Conservation (phyloP, 257 asterid genomes). For the Solanum virginianum region DNA sequence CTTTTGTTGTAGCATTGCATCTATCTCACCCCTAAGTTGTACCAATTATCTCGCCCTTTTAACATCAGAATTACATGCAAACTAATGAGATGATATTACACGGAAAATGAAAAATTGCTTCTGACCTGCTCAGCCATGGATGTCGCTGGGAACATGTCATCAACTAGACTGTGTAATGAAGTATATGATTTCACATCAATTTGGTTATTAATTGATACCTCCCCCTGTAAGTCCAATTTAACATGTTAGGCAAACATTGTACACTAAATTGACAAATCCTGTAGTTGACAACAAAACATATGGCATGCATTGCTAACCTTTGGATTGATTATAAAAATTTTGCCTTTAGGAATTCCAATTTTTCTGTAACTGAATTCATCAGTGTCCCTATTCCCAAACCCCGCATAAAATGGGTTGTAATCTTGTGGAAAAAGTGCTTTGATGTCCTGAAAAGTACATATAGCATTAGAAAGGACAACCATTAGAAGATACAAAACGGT, state of each 20-base stretch:
- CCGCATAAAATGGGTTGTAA: constrained; percentile 94
- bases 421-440: constrained; percentile 92
- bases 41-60: not conserved
- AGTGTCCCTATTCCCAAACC: constrained; percentile 95
- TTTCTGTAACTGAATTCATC: constrained; percentile 97
- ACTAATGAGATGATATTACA: not conserved
- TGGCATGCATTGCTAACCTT: constrained; percentile 34
- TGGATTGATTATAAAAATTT: constrained; percentile 91
- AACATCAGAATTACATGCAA: not conserved
- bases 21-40: not conserved
- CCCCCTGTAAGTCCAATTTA: constrained; percentile 45
- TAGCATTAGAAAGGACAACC: not conserved
- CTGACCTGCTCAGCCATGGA: constrained; percentile 88
- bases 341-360: constrained; percentile 98
- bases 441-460: constrained; percentile 53
- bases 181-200: constrained; percentile 89
- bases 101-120: not conserved
- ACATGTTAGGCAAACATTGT: not conserved
- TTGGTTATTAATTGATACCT: constrained; percentile 85
- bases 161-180: constrained; percentile 77
- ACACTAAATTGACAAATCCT: not conserved
- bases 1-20: not conserved
- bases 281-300: not conserved
- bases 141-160: constrained; percentile 97
- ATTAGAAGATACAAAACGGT: not conserved